Base-by-base conservation (phyloP, 768 basidiomycete genomes). In the Amanita rimosa region DNA sequence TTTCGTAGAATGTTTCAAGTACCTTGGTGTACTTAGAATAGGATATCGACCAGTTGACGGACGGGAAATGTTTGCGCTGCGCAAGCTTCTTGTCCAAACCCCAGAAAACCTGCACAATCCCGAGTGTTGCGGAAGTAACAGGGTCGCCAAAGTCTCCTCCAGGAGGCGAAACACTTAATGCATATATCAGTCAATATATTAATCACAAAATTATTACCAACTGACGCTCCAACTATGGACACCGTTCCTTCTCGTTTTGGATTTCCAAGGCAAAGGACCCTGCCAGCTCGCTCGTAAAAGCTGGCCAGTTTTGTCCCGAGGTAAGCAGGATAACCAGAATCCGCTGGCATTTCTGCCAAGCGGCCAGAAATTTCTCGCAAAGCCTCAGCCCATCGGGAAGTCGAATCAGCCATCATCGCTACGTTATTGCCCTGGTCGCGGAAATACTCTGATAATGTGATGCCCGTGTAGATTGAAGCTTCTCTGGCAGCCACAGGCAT, bases 91-190 rank as follows among this genome's bases (percentile, higher is more conserved):
- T 99, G 70, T 98, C 96, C 22, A 99, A 79, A 65, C 96, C 96
- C 96, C 96, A 99, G 79, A 99, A 99, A 55, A 98, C 96, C 61
- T 98, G 96, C 8, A 99, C 96, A 61, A 99, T 99, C 72, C 93
- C 81, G 49, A 99, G 85, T 3, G 96, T 99, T 31, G 96, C 90
- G 39, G 93, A 83, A 6, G 95, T 98, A 52, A 99, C 96, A 31
- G 96, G 96, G 66, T 99, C 96, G 9, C 96, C 96, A 69, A 97
- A 97, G 62, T 99, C 96, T 66, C 96, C 96, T 66, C 96, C 96
- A 40, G 96, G 96, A 50, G 96, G 96, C 3, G 94, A 97, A 14
- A 99, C 96, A 53, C 93, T 95, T 58, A 27, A 50, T 10, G 45
- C 51, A 59, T n/a, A 29, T 17, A 44, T 47, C 38, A 53, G 43